phyloP scores from a whole-genome alignment of 768 basidiomycete genomes.

The Cyathus striatus region DNA sequence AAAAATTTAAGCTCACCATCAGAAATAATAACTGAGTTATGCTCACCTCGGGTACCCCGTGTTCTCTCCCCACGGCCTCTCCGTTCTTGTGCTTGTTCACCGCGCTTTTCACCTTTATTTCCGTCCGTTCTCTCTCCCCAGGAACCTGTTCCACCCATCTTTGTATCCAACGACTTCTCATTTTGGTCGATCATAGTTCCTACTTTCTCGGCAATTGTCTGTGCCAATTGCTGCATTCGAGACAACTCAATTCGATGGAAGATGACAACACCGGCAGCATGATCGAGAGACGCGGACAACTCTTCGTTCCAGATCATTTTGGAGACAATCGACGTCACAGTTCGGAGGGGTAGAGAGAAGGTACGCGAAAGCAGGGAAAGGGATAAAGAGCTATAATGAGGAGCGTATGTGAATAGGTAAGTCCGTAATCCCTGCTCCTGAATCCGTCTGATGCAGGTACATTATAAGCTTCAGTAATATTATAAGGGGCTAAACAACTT shows the following conservation, averaged over 20 bases:
- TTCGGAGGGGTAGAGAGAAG: constrained; percentile 75
- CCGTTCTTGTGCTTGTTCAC: constrained; percentile 75
- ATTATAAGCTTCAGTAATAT: constrained; percentile 6
- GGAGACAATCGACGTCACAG: constrained; percentile 88
- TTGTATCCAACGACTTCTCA: constrained; percentile 83
- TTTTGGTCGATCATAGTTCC: constrained; percentile 85
- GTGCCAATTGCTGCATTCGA: constrained; percentile 85
- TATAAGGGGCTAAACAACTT: constrained; percentile 18
- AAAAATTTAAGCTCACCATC: not conserved
- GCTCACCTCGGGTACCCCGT: constrained; percentile 57
- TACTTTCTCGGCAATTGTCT: constrained; percentile 84
- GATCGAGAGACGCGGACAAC: constrained; percentile 88
- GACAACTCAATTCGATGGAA: constrained; percentile 91
- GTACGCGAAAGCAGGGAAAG: constrained; percentile 82
- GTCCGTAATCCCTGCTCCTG: constrained; percentile 97
- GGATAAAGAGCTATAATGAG: constrained; percentile 89
- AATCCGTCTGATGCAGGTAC: constrained; percentile 64
- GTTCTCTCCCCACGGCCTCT: constrained; percentile 69
- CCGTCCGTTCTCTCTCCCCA: constrained; percentile 71
- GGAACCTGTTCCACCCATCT: constrained; percentile 62
- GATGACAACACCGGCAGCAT: constrained; percentile 82
- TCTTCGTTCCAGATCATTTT: constrained; percentile 99
- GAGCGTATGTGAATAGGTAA: constrained; percentile 96
- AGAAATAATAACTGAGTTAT: not conserved
- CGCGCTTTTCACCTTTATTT: constrained; percentile 70